Evolutionary conservation across 2,329 filamentous ascomycete genomes (phyloP).

Genomic region (Fusarium coffeatum): DNA sequence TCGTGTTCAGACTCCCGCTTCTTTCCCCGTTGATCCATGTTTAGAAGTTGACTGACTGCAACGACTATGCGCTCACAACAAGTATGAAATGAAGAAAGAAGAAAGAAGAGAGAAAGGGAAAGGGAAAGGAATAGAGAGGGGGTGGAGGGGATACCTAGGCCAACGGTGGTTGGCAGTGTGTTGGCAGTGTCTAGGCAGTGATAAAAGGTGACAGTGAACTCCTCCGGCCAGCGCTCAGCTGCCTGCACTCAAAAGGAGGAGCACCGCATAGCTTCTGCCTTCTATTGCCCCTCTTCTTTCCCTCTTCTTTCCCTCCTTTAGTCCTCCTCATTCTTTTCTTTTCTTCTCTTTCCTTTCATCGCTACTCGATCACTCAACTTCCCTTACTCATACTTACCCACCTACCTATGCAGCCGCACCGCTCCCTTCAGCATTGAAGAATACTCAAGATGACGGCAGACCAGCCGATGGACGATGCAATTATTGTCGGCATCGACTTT

Average conservation of each 20-base stretch:
- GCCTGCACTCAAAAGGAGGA: not conserved
- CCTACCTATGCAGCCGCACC: too few species aligned
- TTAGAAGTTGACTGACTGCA: not conserved
- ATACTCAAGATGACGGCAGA: not conserved
- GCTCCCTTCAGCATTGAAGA: not conserved
- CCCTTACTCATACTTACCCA: not conserved
- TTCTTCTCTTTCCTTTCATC: not conserved
- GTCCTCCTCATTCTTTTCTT: rapidly evolving
- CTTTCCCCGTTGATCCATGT: rapidly evolving
- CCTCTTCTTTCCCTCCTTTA: rapidly evolving
- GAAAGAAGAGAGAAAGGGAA: not conserved
- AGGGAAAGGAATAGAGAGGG: not conserved
- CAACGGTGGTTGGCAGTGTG: too few species aligned
- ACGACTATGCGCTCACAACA: not conserved
- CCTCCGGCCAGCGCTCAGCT: not conserved
- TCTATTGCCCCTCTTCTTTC: rapidly evolving
- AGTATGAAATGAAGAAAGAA: not conserved
- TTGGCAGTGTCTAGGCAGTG: not conserved
- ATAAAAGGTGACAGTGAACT: not conserved
- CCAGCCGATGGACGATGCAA: conserved; percentile 9
- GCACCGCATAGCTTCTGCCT: not conserved
- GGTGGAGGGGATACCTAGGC: too few species aligned
- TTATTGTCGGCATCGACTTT: conserved; percentile 59
- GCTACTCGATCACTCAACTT: rapidly evolving
- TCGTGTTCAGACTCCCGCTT: not conserved